Conservation (phyloP, 1,284 basidiomycete genomes). For the Pisolithus thermaeus region DNA sequence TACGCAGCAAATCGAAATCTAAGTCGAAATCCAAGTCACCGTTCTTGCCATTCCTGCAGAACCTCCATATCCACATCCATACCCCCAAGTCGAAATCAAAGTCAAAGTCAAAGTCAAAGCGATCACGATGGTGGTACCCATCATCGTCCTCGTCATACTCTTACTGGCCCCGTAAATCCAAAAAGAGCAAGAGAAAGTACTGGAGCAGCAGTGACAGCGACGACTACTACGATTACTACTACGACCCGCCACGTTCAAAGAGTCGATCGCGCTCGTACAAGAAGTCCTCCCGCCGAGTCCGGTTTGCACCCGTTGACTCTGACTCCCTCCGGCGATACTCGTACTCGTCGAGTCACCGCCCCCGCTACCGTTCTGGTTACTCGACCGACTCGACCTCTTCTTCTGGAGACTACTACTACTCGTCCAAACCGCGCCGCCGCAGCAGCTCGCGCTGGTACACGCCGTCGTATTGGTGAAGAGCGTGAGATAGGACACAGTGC, state of each 20-base stretch:
- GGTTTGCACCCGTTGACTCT: neutral
- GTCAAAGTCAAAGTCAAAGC: neutral
- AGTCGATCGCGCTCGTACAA: neutral
- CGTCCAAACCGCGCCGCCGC: neutral
- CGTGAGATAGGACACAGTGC: neutral
- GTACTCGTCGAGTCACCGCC: neutral
- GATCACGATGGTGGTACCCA: neutral
- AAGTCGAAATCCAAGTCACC: conserved; percentile 7
- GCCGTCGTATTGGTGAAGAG: neutral
- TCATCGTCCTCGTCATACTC: neutral
- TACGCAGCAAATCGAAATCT: conserved; percentile 12
- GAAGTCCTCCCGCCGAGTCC: neutral
- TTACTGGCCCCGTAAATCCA: neutral
- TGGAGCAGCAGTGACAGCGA: neutral
- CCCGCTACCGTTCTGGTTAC: neutral
- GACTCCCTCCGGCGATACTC: neutral
- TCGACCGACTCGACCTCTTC: neutral
- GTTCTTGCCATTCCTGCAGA: conserved; percentile 9
- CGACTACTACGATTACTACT: neutral
- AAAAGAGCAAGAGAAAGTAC: neutral
- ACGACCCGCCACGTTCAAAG: neutral
- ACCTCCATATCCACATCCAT: conserved; percentile 24
- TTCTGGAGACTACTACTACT: neutral
- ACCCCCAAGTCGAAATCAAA: conserved; percentile 1
- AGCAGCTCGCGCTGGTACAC: neutral